Base-by-base conservation (phyloP, 176 grass and related monocot genomes). In the Bonia amplexicaulis region DNA sequence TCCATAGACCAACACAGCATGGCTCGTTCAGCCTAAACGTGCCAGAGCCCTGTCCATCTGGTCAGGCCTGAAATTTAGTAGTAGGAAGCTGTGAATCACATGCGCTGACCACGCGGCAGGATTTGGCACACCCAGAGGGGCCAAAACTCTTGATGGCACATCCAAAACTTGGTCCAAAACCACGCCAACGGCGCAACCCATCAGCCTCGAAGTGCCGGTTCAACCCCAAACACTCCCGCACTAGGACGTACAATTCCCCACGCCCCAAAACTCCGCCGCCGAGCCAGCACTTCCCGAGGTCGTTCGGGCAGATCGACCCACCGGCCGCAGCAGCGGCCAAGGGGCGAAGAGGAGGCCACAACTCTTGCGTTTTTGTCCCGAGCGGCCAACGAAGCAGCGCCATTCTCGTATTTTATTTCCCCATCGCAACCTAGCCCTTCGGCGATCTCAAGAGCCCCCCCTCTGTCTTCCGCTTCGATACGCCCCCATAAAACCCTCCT, bases 401-500 rank as follows among this genome's bases (percentile, higher is more conserved):
- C 26, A 14, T 58, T 40, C 45, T 11, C 10, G 0, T 80, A 69
- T 81, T 85, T 64, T 81, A 45, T 63, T 76, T 4, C 22, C 1
- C 12, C 23, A 4, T 20, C 17, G 35, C 54, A 35, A 13, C 67
- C 58, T 57, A 39, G 71, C 3, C 87, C 84, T 37, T 92, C 80
- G 75, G 87, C 57, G 58, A 87, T 87, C 80, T 78, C 87, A 81
- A 87, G 84, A 87, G 70, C 53, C 47, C 26, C 8, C 52, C 17
- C 52, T 39, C 7, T 53, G 37, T 10, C 79, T 26, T 69, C 16
- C 3, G 1, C 51, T 69, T 86, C 84, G 87, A 92, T 92, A 84
- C 66, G 76, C 85, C 91, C 91, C 84, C 73, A 92, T 84, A 84
- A 79, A 89, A 89, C 71, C 82, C 71, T 19, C 52, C 14, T 19